Percentiles rank a stretch among this genome's conserved stretches.
These are phyloP conservation scores for Drechslerella coelobrocha DNA, from an alignment of 2,329 filamentous ascomycete species.

Conservation along the genomic window DNA sequence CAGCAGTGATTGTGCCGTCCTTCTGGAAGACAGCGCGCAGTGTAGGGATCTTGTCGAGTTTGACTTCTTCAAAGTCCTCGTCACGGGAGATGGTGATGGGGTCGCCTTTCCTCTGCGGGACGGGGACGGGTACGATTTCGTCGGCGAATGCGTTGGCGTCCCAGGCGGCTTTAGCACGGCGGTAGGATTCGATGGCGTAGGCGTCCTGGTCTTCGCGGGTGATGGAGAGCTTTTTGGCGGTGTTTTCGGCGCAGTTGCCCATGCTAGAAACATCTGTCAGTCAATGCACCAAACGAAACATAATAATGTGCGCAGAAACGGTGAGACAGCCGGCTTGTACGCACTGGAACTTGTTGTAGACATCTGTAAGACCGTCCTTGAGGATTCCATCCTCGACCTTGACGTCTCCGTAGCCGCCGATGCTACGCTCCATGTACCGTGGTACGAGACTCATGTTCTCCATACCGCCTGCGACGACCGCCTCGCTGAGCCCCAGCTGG, in stretches of 20 bases:
- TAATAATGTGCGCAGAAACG: not conserved
- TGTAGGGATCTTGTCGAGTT: constrained; percentile 81
- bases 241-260: constrained; percentile 95
- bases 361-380: constrained; percentile 93
- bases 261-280: constrained; percentile 62
- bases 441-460: constrained; percentile 97
- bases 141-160: constrained; percentile 80
- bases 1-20: constrained; percentile 89
- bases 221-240: constrained; percentile 83
- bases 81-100: constrained; percentile 75
- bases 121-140: constrained; percentile 86
- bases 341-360: constrained; percentile 87
- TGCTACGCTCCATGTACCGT: constrained; percentile 85
- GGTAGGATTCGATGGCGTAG: constrained; percentile 87
- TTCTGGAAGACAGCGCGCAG: constrained; percentile 90
- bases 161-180: constrained; percentile 90
- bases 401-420: constrained; percentile 83
- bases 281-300: not conserved
- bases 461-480: constrained; percentile 92
- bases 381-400: constrained; percentile 90
- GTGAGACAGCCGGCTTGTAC: not conserved
- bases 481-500: constrained; percentile 85
- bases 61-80: constrained; percentile 86
- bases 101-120: constrained; percentile 83
- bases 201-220: constrained; percentile 86